These are phyloP conservation scores for Combretum micranthum DNA, from an alignment of 345 rosid species.

Conservation along the genomic window DNA sequence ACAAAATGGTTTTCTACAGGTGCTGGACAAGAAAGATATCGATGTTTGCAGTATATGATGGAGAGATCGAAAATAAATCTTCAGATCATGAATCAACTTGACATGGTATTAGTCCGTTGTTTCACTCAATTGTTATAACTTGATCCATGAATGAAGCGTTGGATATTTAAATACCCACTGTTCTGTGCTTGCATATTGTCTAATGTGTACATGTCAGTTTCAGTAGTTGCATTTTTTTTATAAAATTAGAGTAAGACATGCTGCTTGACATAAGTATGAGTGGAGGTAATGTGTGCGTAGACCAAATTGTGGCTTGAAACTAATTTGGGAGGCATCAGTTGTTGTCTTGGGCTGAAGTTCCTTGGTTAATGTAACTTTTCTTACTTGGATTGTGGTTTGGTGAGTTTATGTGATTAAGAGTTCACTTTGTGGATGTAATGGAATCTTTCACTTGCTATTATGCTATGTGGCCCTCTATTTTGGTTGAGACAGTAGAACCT, in stretches of 20 bases:
- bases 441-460: neutral
- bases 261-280: too few species aligned
- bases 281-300: too few species aligned
- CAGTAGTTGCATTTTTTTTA: too few species aligned
- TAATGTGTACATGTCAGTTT: too few species aligned
- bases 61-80: conserved; percentile 74
- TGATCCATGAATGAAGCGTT: neutral
- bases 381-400: neutral
- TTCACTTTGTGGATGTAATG: neutral
- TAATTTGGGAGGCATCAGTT: too few species aligned
- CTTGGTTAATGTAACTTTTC: too few species aligned
- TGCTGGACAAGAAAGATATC: conserved; percentile 66
- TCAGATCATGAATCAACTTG: conserved; percentile 78
- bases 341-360: too few species aligned
- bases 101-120: conserved; percentile 47
- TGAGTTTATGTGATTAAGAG: neutral
- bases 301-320: too few species aligned
- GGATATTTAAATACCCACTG: neutral
- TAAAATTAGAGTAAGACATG: too few species aligned
- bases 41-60: conserved; percentile 66
- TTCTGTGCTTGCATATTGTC: too few species aligned
- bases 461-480: too few species aligned
- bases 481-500: too few species aligned
- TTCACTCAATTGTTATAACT: neutral
- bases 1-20: conserved; percentile 80